These are phyloP conservation scores for Prosopis cineraria DNA, from an alignment of 306 rosid genomes.

Conservation along the genomic window DNA sequence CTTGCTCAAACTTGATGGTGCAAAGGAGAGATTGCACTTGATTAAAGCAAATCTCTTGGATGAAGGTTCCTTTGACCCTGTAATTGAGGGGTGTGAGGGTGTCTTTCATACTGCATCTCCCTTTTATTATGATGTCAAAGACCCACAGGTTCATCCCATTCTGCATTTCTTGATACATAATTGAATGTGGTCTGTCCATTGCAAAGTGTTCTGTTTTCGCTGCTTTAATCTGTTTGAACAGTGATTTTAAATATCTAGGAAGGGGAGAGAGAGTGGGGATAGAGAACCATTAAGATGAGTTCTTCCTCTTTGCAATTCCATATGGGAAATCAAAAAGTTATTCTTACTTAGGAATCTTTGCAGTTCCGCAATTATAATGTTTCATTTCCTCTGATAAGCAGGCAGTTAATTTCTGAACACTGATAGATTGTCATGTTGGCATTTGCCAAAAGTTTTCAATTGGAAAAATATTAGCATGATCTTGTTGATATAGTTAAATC, in stretches of 20 bases:
- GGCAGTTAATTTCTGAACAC: background rate
- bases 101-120: conserved; percentile 18
- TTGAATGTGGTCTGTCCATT: background rate
- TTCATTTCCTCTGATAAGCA: background rate
- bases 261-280: background rate
- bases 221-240: background rate
- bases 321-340: background rate
- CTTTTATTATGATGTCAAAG: background rate
- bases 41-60: background rate
- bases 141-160: conserved; percentile 11
- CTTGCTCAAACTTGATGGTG: conserved; percentile 17
- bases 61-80: conserved; percentile 14
- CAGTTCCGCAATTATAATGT: background rate
- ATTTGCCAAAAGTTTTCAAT: background rate
- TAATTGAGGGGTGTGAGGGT: conserved; percentile 11
- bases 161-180: background rate
- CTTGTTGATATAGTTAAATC: background rate
- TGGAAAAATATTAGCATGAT: background rate
- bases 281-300: background rate
- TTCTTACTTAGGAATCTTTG: background rate
- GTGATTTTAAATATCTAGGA: background rate
- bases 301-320: background rate
- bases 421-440: background rate
- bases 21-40: conserved; percentile 5
- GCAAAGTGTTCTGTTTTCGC: background rate